Evolutionary conservation across 305 asterid species (phyloP).

Genomic region (Lippia alba): DNA sequence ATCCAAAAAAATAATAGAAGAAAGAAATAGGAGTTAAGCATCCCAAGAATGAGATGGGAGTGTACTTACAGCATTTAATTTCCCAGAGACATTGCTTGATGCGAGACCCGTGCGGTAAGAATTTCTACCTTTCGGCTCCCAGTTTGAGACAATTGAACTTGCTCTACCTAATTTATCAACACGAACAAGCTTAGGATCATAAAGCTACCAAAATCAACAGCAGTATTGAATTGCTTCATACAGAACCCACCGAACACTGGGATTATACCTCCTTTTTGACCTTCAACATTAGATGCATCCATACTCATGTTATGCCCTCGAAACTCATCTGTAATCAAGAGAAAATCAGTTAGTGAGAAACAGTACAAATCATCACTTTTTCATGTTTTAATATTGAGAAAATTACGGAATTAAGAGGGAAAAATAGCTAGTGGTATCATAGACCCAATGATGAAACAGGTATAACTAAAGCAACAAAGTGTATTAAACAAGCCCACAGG

Average conservation of each 20-base stretch:
- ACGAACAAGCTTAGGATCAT: constrained; percentile 26
- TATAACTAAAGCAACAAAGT: no score
- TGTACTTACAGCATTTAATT: constrained; percentile 50
- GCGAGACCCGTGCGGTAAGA: constrained; percentile 55
- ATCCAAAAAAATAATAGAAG: constrained; percentile 10
- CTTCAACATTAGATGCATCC: constrained; percentile 62
- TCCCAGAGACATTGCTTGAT: constrained; percentile 62
- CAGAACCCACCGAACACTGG: constrained; percentile 32
- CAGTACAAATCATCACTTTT: constrained; percentile 24
- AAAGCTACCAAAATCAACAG: constrained; percentile 11
- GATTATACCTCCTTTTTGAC: constrained; percentile 72
- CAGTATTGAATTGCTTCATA: constrained; percentile 17
- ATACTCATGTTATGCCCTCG: constrained; percentile 51
- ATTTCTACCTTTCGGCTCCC: constrained; percentile 77
- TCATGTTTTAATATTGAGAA: not conserved
- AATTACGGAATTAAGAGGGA: not conserved
- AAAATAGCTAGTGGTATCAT: not conserved
- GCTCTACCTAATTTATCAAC: constrained; percentile 60
- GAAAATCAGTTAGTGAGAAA: constrained; percentile 22
- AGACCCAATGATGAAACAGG: no score
- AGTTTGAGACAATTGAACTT: constrained; percentile 53
- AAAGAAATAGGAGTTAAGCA: constrained; percentile 30
- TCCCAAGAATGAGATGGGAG: constrained; percentile 37
- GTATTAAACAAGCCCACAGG: not conserved
- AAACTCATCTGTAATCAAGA: constrained; percentile 59